Conservation (phyloP, 352 stramenopile genomes). For the Aphanomyces cochlioides region DNA sequence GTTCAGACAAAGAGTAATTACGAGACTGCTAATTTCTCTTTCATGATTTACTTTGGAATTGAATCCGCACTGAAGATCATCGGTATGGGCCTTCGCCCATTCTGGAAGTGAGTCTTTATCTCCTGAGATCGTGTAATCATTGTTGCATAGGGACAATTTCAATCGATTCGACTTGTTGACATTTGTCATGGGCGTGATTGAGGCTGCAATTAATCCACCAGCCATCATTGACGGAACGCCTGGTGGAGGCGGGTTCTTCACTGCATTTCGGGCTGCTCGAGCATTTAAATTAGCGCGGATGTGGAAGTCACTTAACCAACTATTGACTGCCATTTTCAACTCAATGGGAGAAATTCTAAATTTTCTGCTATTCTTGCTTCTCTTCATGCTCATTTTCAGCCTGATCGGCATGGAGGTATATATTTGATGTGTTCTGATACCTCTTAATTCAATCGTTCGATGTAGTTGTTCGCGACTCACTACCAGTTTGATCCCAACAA, state of each 20-base stretch:
- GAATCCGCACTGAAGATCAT: conserved; percentile 72
- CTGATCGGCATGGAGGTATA: conserved; percentile 75
- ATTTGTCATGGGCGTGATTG: conserved; percentile 34
- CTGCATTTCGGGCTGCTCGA: conserved; percentile 53
- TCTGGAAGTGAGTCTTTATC: conserved; percentile 5
- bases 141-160: conserved; percentile 28
- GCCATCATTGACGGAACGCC: conserved; percentile 27
- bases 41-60: conserved; percentile 49
- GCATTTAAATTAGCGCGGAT: conserved; percentile 76
- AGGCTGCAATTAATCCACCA: conserved; percentile 22
- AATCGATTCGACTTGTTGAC: conserved; percentile 37
- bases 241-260: conserved; percentile 40
- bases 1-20: conserved; percentile 39
- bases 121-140: neutral
- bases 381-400: conserved; percentile 93
- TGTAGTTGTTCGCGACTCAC: conserved; percentile 87
- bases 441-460: neutral
- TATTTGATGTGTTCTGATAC: neutral
- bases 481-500: conserved; percentile 85
- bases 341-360: conserved; percentile 88
- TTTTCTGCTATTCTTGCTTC: conserved; percentile 87
- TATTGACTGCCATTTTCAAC: conserved; percentile 85
- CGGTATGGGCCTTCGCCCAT: conserved; percentile 43
- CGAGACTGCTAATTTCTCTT: conserved; percentile 59
- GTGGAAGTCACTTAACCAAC: conserved; percentile 88